Base-by-base conservation (phyloP, 805 yeast genomes). In the Yarrowia deformans region DNA sequence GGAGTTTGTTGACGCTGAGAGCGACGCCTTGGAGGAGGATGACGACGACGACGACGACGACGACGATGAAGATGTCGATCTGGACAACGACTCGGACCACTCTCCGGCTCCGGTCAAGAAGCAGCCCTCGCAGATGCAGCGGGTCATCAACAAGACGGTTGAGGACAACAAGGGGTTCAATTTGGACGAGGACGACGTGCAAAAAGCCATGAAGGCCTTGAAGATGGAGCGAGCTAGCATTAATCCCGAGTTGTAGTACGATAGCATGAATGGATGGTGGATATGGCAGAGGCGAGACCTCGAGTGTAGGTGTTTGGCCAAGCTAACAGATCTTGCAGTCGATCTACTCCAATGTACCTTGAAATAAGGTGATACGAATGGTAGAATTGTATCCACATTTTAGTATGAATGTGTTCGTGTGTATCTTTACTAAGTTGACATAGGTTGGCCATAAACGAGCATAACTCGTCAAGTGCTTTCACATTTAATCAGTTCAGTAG, bases 1-100 rank as follows among this genome's bases (percentile, higher is more conserved):
- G 19, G 72, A 69, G n/a, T 69, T 69, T 29, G 72, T 63, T 16
- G 73, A 69, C 16, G 70, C 68, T 5, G 72, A 70, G 46, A 54
- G 48, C 12, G 69, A 50, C 16, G 70, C 32, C 7, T 63, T 68
- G 42, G 69, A 48, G 23, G 56, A 71, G 46, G 72, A 66, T 16
- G 71, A 69, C 32, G 29, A 42, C 9, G 71, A 68, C 13, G 67
- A 54, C 14, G 64, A 35, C 6, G 71, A 69, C 35, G 35, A 43
- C 14, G 64, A 60, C n/a, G 49, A 45, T 9, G 49, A 45, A 19
- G 72, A 69, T 42, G 23, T 60, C 19, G 66, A 60, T 8, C 52
- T 60, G 8, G 66, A 60, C 52, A 60, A 60, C 52, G 66, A 60
- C 45, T 60, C 66, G 3, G 66, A 60, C 66, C 66, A 60, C 46